Percentiles rank a stretch among this genome's conserved stretches.
Conservation (phyloP, 352 stramenopile species). For the Phytophthora macrochlamydospora region DNA sequence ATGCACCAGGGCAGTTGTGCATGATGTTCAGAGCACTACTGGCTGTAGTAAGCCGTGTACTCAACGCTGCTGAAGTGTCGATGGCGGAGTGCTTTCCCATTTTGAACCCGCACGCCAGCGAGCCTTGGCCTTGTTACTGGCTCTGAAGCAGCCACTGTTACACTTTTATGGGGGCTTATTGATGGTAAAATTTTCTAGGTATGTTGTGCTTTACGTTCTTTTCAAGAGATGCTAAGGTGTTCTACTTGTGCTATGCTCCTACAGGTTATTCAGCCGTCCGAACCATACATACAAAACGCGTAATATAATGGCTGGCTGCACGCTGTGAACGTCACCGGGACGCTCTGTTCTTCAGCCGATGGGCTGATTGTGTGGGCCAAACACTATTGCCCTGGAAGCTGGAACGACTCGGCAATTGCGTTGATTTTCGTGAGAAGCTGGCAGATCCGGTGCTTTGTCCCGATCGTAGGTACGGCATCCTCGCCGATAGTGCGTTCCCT, state of each 20-base stretch:
- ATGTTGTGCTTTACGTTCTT: neutral
- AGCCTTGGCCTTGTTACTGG: neutral
- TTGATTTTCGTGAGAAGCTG: constrained; percentile 3
- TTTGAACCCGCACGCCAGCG: neutral
- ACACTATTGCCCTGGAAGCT: constrained; percentile 18
- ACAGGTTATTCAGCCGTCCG: neutral
- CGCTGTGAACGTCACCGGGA: constrained; percentile 15
- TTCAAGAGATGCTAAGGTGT: neutral
- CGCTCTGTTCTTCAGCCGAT: constrained; percentile 9
- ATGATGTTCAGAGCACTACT: neutral
- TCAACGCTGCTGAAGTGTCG: neutral
- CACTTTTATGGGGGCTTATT: neutral
- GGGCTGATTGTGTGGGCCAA: constrained; percentile 18
- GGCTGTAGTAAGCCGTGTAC: neutral
- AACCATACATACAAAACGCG: constrained; percentile 6
- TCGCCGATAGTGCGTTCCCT: constrained; percentile 7
- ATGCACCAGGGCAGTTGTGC: neutral
- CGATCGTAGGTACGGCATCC: constrained; percentile 1
- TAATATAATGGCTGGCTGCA: constrained; percentile 26
- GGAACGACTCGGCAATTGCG: constrained; percentile 18
- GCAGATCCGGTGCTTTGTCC: neutral
- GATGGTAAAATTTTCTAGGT: neutral
- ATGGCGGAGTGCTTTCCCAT: neutral
- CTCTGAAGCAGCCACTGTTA: neutral
- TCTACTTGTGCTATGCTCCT: neutral